A percentile compares a stretch with the other conserved stretches of the same genome.
Evolutionary conservation across 176 grass and related monocot genomes (phyloP).

Genomic region (Triticum turgidum): DNA sequence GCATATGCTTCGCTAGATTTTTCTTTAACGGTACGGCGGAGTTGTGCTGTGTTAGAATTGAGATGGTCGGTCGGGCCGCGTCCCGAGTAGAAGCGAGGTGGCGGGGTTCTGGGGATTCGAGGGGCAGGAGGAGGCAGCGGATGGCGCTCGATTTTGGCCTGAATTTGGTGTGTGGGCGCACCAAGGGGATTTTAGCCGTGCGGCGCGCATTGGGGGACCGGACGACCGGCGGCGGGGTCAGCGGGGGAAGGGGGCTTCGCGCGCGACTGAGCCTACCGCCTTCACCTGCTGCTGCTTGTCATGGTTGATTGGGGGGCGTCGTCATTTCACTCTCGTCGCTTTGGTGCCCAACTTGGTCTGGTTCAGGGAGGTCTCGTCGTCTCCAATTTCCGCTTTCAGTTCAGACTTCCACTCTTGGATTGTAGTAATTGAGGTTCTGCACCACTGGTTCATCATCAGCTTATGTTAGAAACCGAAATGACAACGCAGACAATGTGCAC

Average conservation of each 20-base stretch:
- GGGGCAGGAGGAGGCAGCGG: background rate
- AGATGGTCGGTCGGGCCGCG: background rate
- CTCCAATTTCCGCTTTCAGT: background rate
- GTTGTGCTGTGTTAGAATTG: background rate
- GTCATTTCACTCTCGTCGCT: background rate
- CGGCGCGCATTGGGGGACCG: background rate
- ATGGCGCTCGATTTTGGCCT: background rate
- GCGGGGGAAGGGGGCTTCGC: background rate
- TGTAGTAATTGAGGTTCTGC: background rate
- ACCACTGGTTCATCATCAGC: background rate
- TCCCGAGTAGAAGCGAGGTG: background rate
- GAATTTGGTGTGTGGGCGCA: background rate
- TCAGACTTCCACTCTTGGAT: background rate
- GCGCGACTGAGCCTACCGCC: background rate
- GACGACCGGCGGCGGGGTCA: background rate
- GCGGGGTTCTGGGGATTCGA: background rate
- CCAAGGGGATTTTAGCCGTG: background rate
- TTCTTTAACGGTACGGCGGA: background rate
- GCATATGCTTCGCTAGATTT: background rate
- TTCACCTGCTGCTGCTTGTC: background rate
- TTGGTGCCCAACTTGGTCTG: background rate
- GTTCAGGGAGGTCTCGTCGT: background rate
- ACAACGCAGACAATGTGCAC: background rate
- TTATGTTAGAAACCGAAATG: background rate
- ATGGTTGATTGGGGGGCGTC: background rate